These are phyloP conservation scores for Trichoderma sp. DNA, from an alignment of 2,329 filamentous ascomycete genomes.

Conservation along the genomic window DNA sequence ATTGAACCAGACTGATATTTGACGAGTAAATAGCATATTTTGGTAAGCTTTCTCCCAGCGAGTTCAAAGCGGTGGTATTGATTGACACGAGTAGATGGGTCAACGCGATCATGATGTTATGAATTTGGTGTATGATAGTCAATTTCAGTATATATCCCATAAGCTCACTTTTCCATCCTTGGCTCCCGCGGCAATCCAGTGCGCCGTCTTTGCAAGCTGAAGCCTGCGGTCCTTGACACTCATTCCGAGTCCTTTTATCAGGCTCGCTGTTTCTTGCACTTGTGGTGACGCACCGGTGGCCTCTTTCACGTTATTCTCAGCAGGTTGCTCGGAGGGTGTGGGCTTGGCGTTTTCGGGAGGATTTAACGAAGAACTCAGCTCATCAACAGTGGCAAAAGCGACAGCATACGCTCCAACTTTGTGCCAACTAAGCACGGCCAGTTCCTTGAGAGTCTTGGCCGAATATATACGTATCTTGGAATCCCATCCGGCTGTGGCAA, in stretches of 20 bases:
- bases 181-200: conserved; percentile 88
- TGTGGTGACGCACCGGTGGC: not conserved
- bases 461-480: conserved; percentile 79
- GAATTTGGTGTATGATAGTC: not conserved
- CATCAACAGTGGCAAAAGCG: conserved; percentile 61
- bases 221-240: conserved; percentile 64
- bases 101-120: not conserved
- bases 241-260: not conserved
- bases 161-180: conserved; percentile 96
- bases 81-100: not conserved
- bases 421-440: conserved; percentile 95
- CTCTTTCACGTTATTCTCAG: not conserved
- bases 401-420: conserved; percentile 82
- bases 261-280: not conserved
- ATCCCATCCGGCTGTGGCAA: conserved; percentile 95
- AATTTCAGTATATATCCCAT: conserved; percentile 82
- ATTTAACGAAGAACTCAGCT: conserved; percentile 1
- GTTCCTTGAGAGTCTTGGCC: conserved; percentile 74
- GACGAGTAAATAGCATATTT: too few species aligned
- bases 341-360: not conserved
- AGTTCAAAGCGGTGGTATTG: not conserved
- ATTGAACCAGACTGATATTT: not conserved
- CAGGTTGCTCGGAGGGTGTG: not conserved
- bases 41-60: not conserved
- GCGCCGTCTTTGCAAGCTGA: conserved; percentile 65